Evolutionary conservation across 208 protist genomes (phyloP).

Genomic region (Trypanosomatidae sp.): DNA sequence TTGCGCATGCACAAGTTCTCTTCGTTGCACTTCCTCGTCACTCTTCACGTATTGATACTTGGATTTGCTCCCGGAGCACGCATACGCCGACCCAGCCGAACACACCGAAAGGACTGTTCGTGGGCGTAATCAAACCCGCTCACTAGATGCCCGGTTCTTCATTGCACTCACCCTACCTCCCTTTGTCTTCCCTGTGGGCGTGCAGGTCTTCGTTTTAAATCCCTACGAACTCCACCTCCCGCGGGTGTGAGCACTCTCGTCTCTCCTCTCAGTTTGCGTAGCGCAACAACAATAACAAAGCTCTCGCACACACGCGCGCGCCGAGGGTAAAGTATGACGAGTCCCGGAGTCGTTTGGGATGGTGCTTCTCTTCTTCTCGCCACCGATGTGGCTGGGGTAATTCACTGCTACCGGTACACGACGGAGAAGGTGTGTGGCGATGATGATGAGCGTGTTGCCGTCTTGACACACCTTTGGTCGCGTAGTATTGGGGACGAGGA

Average conservation of each 20-base stretch:
- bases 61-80: too few relatives aligned
- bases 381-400: slow-evolving; percentile 11
- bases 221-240: background rate
- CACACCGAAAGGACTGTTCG: too few relatives aligned
- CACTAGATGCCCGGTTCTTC: too few relatives aligned
- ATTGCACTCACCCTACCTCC: too few relatives aligned
- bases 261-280: background rate
- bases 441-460: background rate
- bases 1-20: too few relatives aligned
- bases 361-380: slow-evolving; percentile 9
- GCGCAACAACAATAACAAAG: too few relatives aligned
- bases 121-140: too few relatives aligned
- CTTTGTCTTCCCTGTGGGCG: background rate
- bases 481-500: background rate
- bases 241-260: background rate
- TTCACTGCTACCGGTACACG: slow-evolving; percentile 27
- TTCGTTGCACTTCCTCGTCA: too few relatives aligned
- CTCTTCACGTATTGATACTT: too few relatives aligned
- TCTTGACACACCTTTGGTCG: slow-evolving; percentile 14
- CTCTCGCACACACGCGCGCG: background rate
- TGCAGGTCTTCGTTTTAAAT: background rate
- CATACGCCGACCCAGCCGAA: too few relatives aligned
- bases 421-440: background rate
- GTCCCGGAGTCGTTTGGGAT: background rate
- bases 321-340: background rate